These are phyloP conservation scores for Talaromyces albobiverticillius DNA, from an alignment of 2,329 filamentous ascomycete genomes.

Conservation along the genomic window DNA sequence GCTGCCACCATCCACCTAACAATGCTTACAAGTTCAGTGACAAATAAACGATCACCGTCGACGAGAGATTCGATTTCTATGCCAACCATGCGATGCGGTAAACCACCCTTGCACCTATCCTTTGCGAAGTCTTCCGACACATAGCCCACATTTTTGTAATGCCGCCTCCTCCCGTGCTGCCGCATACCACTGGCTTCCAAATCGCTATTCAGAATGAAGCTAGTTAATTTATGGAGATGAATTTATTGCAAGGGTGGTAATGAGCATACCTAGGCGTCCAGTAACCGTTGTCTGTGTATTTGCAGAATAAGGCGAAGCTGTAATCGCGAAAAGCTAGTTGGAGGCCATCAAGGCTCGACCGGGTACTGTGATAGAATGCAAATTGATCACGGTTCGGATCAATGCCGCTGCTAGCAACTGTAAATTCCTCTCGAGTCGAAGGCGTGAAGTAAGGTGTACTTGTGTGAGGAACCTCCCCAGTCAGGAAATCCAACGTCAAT, in stretches of 20 bases:
- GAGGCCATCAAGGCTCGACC: neutral
- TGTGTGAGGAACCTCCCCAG: neutral
- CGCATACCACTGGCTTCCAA: too few species aligned
- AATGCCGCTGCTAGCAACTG: conserved; percentile 1
- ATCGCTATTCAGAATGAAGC: neutral
- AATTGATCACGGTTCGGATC: neutral
- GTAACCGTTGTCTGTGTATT: neutral
- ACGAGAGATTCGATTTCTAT: too few species aligned
- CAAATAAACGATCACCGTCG: too few species aligned
- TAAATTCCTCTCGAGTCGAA: conserved; percentile 2
- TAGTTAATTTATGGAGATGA: conserved; percentile 1
- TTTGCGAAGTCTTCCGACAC: too few species aligned
- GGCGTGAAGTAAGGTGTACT: conserved; percentile 1
- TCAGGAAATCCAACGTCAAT: neutral
- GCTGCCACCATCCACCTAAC: too few species aligned
- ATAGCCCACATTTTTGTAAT: too few species aligned
- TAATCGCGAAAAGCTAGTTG: neutral
- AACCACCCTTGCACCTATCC: too few species aligned
- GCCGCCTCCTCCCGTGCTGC: too few species aligned
- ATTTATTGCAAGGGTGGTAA: neutral
- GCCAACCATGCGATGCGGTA: too few species aligned
- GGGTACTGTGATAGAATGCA: neutral
- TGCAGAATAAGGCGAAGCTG: neutral
- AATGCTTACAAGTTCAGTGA: too few species aligned
- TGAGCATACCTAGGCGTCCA: neutral